phyloP scores from a whole-genome alignment of 371 early-diverging fungal species.

The Lichtheimia hyalospora region DNA sequence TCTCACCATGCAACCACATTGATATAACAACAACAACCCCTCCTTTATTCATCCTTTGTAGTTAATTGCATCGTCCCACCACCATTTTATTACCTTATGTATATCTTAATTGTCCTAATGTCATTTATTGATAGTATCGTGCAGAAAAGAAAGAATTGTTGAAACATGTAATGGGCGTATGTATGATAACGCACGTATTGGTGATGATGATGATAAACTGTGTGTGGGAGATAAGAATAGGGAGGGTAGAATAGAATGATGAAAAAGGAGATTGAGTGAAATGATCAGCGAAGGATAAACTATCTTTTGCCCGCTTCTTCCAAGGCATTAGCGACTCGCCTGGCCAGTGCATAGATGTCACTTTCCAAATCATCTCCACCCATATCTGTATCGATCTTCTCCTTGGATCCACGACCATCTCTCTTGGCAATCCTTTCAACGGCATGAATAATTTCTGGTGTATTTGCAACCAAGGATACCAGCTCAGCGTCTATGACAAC shows the following conservation, averaged over 20 bases:
- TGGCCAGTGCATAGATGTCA: conserved; percentile 43
- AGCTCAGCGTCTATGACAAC: conserved; percentile 29
- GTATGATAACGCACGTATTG: background rate
- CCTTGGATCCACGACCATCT: conserved; percentile 9
- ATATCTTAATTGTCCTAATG: too few relatives aligned
- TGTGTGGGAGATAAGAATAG: background rate
- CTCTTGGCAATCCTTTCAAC: conserved; percentile 36
- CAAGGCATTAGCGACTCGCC: conserved; percentile 32
- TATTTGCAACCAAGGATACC: conserved; percentile 27
- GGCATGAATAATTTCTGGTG: conserved; percentile 31
- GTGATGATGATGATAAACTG: background rate
- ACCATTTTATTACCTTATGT: background rate
- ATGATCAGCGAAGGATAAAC: conserved; percentile 11
- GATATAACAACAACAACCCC: background rate
- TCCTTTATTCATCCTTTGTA: background rate
- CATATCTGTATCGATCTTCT: conserved; percentile 8
- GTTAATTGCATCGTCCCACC: background rate
- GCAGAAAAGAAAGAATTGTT: conserved; percentile 1
- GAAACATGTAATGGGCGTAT: background rate
- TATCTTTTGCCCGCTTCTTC: conserved; percentile 11
- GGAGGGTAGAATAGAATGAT: background rate
- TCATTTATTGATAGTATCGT: background rate
- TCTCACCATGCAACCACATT: conserved; percentile 1
- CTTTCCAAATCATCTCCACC: conserved; percentile 41
- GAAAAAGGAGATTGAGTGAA: background rate